Percentiles rank a stretch among this genome's conserved stretches.
Conservation (phyloP, 768 basidiomycete species). For the Agaricus blazei region DNA sequence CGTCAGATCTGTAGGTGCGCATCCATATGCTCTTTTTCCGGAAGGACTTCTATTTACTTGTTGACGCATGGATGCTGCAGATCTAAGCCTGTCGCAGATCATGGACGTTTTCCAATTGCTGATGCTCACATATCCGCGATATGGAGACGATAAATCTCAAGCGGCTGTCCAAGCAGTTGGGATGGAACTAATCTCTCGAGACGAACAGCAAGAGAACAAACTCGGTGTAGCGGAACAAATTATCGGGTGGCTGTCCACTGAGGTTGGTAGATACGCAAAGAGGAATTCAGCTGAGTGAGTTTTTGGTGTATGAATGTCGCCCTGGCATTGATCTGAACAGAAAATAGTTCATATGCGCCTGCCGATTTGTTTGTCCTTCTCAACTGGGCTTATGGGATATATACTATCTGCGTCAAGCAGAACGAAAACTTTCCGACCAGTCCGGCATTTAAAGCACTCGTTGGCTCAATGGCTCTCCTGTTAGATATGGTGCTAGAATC, state of each 20-base stretch:
- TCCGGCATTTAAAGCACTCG: conserved; percentile 45
- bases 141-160: conserved; percentile 66
- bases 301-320: neutral
- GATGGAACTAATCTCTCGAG: conserved; percentile 57
- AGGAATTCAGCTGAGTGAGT: conserved; percentile 52
- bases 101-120: conserved; percentile 71
- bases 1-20: conserved; percentile 52
- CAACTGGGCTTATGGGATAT: conserved; percentile 66
- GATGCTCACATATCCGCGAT: conserved; percentile 73
- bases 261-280: conserved; percentile 56
- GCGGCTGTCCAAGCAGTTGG: conserved; percentile 67
- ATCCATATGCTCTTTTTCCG: neutral
- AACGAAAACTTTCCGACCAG: conserved; percentile 42
- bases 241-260: conserved; percentile 69
- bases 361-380: conserved; percentile 64
- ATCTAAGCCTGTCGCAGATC: conserved; percentile 52
- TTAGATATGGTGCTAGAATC: conserved; percentile 57
- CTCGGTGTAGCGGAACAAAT: conserved; percentile 66
- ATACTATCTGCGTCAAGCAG: conserved; percentile 41
- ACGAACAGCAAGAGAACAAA: conserved; percentile 49
- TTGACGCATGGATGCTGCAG: conserved; percentile 28
- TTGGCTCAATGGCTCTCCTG: conserved; percentile 52
- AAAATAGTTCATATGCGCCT: conserved; percentile 46
- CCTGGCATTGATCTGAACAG: conserved; percentile 10
- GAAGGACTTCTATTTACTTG: conserved; percentile 9